Evolutionary conservation across 495 filamentous ascomycete species (phyloP), one percentile per base, ranked within the genome.

Genomic region (Penicillium longicatenatum): DNA sequence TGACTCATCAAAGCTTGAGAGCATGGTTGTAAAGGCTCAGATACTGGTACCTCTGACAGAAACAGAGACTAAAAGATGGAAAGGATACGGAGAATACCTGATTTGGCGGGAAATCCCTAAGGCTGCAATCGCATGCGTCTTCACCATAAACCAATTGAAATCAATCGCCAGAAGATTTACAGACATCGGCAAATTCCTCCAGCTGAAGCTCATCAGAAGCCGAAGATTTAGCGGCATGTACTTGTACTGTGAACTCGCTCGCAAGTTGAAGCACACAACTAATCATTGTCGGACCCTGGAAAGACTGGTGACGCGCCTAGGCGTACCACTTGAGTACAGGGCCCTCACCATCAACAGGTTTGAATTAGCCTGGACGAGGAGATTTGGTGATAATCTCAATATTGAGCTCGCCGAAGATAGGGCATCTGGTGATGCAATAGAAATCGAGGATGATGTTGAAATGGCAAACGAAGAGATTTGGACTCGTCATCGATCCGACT

Each of bases 61-160:
- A 0, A 61, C 73, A 3, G 51, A 44, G 16, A 60, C 60, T 9
- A 4, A n/a, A 16, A 37, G 21, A 0, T 77, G 75, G 58, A 57
- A 54, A 3, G 75, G 73, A 0, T 58, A 44, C 0, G 72, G 69
- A 0, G 75, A 79, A n/a, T 75, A 63, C 37, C 52, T 70, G 1
- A 48, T 77, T 1, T 79, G 75, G 75, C 63, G 67, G 0, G 31
- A 45, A 6, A 51, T 75, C 0, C 59, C 63, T 2, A 21, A 50
- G 0, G 6, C 53, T 8, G 71, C 74, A 6, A 74, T 79, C 22
- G 48, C 70, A 11, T 62, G 54, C 11, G 58, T 66, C 0, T 65
- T 77, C 19, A 59, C 64, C 6, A 60, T 73, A 1, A 54, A 54
- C 11, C 46, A 35, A 0, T 43, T 79, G 0, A 17, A 68, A 14